These are phyloP conservation scores for Trametes sanguinea DNA, from an alignment of 768 basidiomycete species.

Conservation along the genomic window DNA sequence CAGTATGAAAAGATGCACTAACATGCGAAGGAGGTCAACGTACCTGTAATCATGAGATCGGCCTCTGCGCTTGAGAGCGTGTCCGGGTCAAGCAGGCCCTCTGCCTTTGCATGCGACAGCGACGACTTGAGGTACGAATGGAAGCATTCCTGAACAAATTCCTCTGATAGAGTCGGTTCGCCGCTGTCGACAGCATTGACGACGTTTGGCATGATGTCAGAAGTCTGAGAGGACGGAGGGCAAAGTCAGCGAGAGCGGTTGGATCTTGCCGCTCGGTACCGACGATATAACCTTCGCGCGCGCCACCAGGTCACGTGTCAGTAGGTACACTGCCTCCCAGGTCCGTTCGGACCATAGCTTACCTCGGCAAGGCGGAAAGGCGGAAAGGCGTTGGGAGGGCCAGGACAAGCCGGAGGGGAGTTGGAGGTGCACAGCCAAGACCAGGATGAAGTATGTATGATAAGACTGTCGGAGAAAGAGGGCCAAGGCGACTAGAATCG, in stretches of 20 bases:
- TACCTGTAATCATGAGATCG: constrained; percentile 86
- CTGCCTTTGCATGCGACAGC: constrained; percentile 71
- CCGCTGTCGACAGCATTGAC: constrained; percentile 24
- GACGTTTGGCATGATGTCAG: constrained; percentile 20
- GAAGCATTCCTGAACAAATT: constrained; percentile 74
- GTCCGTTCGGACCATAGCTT: background rate
- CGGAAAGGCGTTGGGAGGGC: background rate
- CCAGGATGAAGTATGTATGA: background rate
- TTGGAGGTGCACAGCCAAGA: background rate
- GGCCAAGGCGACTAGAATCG: too few relatives aligned
- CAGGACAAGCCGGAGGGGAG: background rate
- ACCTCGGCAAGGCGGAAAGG: constrained; percentile 1
- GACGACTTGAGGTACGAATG: constrained; percentile 83
- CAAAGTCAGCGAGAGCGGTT: background rate
- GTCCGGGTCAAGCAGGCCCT: constrained; percentile 71
- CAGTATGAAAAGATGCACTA: background rate
- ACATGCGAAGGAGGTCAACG: constrained; percentile 17
- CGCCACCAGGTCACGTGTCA: background rate
- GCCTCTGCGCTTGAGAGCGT: constrained; percentile 75
- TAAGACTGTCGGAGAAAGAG: too few relatives aligned
- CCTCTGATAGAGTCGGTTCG: constrained; percentile 53
- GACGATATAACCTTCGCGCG: constrained; percentile 1
- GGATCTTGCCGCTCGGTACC: background rate
- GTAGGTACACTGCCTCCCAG: background rate
- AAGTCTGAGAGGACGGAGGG: background rate